Conservation (phyloP, 352 stramenopile species). For the Globisporangium orthogonon region DNA sequence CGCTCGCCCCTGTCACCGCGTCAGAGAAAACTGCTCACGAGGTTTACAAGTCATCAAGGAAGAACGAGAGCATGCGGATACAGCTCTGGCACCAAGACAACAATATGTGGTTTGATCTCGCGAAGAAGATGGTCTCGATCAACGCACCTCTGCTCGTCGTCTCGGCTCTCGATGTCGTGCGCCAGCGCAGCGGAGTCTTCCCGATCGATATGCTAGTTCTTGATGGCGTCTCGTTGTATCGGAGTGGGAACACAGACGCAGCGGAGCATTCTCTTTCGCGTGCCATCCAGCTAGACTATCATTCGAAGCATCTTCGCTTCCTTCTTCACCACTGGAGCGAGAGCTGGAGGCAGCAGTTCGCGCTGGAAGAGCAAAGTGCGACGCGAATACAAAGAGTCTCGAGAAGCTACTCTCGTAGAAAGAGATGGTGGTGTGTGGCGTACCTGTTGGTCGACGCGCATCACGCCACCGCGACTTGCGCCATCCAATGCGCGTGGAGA, state of each 20-base stretch:
- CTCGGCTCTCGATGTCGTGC: constrained; percentile 21
- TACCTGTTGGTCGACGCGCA: constrained; percentile 22
- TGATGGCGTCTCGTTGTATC: constrained; percentile 33
- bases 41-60: constrained; percentile 57
- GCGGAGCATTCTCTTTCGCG: constrained; percentile 25
- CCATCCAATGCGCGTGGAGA: constrained; percentile 48
- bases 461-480: constrained; percentile 18
- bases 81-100: constrained; percentile 52
- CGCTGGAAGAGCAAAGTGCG: constrained; percentile 27
- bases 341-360: constrained; percentile 37
- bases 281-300: constrained; percentile 38
- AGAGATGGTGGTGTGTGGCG: constrained; percentile 13
- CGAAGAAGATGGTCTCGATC: constrained; percentile 26
- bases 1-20: constrained; percentile 27
- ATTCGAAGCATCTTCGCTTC: constrained; percentile 36
- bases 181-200: constrained; percentile 10
- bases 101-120: constrained; percentile 55
- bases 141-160: constrained; percentile 47
- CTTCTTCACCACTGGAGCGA: constrained; percentile 31
- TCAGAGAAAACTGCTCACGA: constrained; percentile 54
- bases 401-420: constrained; percentile 14
- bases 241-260: constrained; percentile 21
- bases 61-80: constrained; percentile 50
- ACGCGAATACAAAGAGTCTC: constrained; percentile 24
- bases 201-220: constrained; percentile 28